These are phyloP conservation scores for Dioszegia crocea DNA, from an alignment of 768 basidiomycete species.

Conservation along the genomic window DNA sequence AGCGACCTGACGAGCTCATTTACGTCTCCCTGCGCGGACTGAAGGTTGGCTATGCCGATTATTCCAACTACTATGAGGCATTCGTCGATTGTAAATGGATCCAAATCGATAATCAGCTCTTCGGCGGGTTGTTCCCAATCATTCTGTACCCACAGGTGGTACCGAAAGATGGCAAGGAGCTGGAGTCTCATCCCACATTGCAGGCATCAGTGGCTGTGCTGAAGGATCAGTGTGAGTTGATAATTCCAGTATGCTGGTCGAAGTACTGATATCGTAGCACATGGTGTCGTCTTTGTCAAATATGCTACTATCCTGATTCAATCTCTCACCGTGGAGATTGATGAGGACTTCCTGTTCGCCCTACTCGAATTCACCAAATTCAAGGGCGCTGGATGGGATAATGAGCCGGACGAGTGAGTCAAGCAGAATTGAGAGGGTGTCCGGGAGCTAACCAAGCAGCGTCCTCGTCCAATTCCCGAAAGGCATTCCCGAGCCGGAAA, in stretches of 20 bases:
- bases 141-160: conserved; percentile 90
- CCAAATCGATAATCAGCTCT: conserved; percentile 95
- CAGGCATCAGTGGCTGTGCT: conserved; percentile 83
- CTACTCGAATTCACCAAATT: conserved; percentile 88
- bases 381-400: conserved; percentile 85
- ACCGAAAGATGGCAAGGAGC: conserved; percentile 59
- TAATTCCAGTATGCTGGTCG: no score
- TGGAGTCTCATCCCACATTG: conserved; percentile 79
- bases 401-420: conserved; percentile 67
- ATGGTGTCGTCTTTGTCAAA: conserved; percentile 96
- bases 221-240: conserved; percentile 76
- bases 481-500: conserved; percentile 54
- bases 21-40: conserved; percentile 75
- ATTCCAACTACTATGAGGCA: conserved; percentile 70
- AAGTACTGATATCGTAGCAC: conserved; percentile 63
- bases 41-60: conserved; percentile 79
- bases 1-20: conserved; percentile 77
- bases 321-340: conserved; percentile 89
- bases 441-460: conserved; percentile 51
- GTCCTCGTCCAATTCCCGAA: conserved; percentile 67
- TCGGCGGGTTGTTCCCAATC: conserved; percentile 91
- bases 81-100: conserved; percentile 77
- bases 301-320: conserved; percentile 92
- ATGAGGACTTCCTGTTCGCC: conserved; percentile 92
- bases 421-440: neutral